Conservation (phyloP, 345 rosid species). For the Gynandropsis gynandra region DNA sequence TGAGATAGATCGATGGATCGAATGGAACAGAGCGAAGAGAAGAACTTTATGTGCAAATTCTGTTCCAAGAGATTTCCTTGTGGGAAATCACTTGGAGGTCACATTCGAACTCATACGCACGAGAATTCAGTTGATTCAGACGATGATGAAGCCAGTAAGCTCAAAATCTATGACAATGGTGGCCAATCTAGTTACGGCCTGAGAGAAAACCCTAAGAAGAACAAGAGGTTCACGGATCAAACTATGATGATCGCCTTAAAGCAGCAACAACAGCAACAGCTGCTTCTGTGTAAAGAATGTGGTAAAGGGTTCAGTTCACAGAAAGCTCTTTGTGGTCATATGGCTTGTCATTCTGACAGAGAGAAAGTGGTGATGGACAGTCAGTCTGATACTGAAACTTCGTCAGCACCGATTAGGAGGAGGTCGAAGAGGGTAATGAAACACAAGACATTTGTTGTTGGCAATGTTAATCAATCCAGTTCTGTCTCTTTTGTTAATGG, state of each 20-base stretch:
- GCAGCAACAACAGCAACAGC: constrained; percentile 24
- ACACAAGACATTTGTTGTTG: constrained; percentile 27
- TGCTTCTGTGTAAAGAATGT: constrained; percentile 63
- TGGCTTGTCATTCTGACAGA: constrained; percentile 79
- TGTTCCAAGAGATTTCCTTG: constrained; percentile 68
- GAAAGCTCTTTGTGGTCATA: constrained; percentile 92
- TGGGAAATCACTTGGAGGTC: constrained; percentile 89
- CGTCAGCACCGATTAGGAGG: constrained; percentile 48
- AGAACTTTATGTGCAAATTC: constrained; percentile 62
- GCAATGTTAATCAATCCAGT: constrained; percentile 20
- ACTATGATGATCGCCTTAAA: constrained; percentile 23
- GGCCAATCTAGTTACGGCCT: constrained; percentile 53
- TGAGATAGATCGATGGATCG: constrained; percentile 14
- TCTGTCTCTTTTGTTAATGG: constrained; percentile 33
- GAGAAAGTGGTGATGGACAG: constrained; percentile 46
- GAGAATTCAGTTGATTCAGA: constrained; percentile 33
- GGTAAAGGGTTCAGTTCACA: constrained; percentile 75
- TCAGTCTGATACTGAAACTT: constrained; percentile 66
- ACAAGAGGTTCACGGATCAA: constrained; percentile 46
- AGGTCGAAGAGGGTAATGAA: constrained; percentile 53
- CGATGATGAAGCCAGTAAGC: constrained; percentile 32
- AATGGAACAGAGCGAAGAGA: constrained; percentile 56
- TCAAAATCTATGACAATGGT: constrained; percentile 38
- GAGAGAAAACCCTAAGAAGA: constrained; percentile 65
- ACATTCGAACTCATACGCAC: constrained; percentile 73